Evolutionary conservation across 139 green algal genomes (phyloP), one percentile per base, ranked within the genome.

Genomic region (Chlorella sp.): DNA sequence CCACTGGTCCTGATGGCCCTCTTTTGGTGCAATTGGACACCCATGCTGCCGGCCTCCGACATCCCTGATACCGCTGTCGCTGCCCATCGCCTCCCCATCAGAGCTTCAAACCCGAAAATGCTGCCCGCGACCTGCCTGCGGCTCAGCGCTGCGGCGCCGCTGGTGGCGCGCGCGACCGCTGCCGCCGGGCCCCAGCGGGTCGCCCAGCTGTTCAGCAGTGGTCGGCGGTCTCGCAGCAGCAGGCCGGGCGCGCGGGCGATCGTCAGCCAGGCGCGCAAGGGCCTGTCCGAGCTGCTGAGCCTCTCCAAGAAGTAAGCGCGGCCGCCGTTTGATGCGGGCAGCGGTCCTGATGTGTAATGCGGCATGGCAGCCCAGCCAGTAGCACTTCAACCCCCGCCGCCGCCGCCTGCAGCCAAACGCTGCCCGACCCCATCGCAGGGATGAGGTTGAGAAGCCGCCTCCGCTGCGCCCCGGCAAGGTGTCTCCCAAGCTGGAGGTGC

Each of bases 401-500:
- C 51, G 51, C 51, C 51, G 51, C 51, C 51, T 60, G 51, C 51
- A 3, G 40, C 36, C 43, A 5, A 22, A 16, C 28, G 28, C 30
- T n/a, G 16, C 41, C 22, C 36, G 28, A 34, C 34, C 20, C 36
- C 32, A 1, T 54, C 17, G 72, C 65, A 86, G 64, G 48, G 48
- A 76, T 44, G 83, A 62, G 38, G 36, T 58, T 3, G 73, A 75
- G 2, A 69, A 67, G 14, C 75, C 69, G 32, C 68, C 76, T 32
- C 76, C 41, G 30, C 80, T 95, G 54, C 87, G 82, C 58, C 87
- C 82, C 30, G 88, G 89, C 58, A 88, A 75, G 44, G 87, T 96
- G 3, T 89, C 87, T 0, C 91, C 90, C 24, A 41, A 2, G 38
- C 87, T 93, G 28, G 67, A 76, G 9, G 95, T 98, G 11, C 95